A percentile compares a stretch with the other conserved stretches of the same genome.
phyloP scores from a whole-genome alignment of 75 land plant species.

The Pseudotsuga menziesii region DNA sequence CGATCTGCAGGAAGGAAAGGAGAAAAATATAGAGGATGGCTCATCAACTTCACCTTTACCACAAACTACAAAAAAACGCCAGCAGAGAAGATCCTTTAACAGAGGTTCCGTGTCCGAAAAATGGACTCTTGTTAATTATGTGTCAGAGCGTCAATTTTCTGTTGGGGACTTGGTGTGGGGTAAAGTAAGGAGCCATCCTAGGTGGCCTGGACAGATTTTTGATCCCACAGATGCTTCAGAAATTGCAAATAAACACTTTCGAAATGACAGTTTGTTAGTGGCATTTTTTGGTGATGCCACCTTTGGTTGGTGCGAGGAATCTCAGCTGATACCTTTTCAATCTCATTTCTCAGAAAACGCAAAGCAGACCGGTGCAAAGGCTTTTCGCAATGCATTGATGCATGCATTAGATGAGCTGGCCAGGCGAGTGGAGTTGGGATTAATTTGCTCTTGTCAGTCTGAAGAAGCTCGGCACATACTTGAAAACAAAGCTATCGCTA shows the following conservation, averaged over 20 bases:
- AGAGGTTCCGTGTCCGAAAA: neutral
- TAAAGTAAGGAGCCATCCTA: constrained; percentile 53
- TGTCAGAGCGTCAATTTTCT: constrained; percentile 5
- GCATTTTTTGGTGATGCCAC: constrained; percentile 56
- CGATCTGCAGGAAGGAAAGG: too few species aligned
- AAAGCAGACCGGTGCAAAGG: constrained; percentile 40
- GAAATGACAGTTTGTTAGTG: constrained; percentile 27
- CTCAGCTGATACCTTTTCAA: constrained; percentile 43
- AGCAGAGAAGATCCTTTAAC: too few species aligned
- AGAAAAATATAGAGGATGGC: too few species aligned
- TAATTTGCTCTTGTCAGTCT: constrained; percentile 42
- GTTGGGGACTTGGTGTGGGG: constrained; percentile 73
- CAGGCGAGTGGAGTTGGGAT: constrained; percentile 44
- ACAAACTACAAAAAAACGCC: too few species aligned
- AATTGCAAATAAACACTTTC: constrained; percentile 13
- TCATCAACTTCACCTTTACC: too few species aligned
- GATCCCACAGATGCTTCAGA: constrained; percentile 42
- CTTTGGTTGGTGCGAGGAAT: constrained; percentile 46
- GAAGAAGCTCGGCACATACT: constrained; percentile 25
- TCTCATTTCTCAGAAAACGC: constrained; percentile 28
- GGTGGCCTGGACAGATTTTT: constrained; percentile 69
- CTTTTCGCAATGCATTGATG: constrained; percentile 38
- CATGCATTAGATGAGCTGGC: constrained; percentile 53
- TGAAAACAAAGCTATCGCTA: constrained; percentile 28
- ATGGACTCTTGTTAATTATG: neutral